phyloP scores from a whole-genome alignment of 139 green algal genomes.

The Micromonas commoda region DNA sequence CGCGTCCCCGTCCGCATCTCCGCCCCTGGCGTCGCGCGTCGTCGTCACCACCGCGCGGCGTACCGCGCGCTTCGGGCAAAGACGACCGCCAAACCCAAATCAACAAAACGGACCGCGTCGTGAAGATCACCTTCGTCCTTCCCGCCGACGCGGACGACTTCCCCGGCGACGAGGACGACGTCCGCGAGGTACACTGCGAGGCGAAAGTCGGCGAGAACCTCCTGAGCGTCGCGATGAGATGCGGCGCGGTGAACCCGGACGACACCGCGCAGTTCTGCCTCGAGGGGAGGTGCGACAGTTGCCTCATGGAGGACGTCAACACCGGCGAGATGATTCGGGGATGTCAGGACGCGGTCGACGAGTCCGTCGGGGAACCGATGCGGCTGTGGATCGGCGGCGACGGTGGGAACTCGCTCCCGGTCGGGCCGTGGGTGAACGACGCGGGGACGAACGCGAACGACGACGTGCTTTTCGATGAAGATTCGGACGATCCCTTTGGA shows the following conservation, averaged over 20 bases:
- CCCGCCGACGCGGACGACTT: no score
- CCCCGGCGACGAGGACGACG: neutral
- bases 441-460: no score
- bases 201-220: neutral
- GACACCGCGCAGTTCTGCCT: constrained; percentile 4
- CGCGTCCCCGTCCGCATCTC: no score
- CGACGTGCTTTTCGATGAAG: neutral
- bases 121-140: neutral
- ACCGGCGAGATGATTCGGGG: neutral
- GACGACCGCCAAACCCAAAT: no score
- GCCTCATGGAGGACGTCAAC: constrained; percentile 38
- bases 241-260: neutral
- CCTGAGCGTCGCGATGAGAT: neutral
- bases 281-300: constrained; percentile 6
- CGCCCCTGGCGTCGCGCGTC: no score
- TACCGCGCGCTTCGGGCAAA: no score
- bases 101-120: neutral
- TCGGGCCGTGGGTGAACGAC: neutral
- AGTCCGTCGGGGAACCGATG: neutral
- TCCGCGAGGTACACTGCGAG: neutral
- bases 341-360: neutral
- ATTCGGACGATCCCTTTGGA: neutral
- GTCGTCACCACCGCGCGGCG: no score
- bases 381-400: neutral
- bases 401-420: neutral